Conservation (phyloP, 2,329 filamentous ascomycete species). For the Colletotrichum falcatum region DNA sequence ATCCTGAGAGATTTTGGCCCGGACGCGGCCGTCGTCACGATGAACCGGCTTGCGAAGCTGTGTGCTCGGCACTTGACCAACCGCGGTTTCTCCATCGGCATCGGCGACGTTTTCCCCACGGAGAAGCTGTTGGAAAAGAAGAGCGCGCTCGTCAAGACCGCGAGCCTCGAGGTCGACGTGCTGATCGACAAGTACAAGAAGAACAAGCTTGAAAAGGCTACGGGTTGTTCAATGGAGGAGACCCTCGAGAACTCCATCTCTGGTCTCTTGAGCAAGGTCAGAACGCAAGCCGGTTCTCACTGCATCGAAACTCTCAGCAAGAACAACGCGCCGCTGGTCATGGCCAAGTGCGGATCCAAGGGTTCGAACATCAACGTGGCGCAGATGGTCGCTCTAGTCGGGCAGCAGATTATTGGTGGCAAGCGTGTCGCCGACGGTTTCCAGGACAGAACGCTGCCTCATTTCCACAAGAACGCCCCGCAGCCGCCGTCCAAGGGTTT, state of each 20-base stretch:
- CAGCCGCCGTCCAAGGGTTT: constrained; percentile 97
- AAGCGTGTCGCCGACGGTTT: constrained; percentile 95
- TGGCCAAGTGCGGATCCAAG: constrained; percentile 98
- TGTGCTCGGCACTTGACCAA: constrained; percentile 91
- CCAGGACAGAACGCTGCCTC: constrained; percentile 92
- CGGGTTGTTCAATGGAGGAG: constrained; percentile 91
- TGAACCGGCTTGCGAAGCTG: constrained; percentile 93
- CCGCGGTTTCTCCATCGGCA: constrained; percentile 94
- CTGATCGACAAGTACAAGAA: constrained; percentile 84
- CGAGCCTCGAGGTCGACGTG: constrained; percentile 85
- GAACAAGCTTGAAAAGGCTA: constrained; percentile 84
- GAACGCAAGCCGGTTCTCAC: constrained; percentile 89
- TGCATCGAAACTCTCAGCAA: constrained; percentile 91
- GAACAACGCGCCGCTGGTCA: constrained; percentile 93
- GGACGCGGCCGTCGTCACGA: constrained; percentile 86
- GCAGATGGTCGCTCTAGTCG: constrained; percentile 97
- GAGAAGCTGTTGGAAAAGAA: constrained; percentile 78
- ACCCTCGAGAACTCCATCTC: constrained; percentile 93
- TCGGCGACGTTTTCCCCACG: constrained; percentile 92
- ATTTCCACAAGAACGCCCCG: constrained; percentile 93
- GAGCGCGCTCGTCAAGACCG: constrained; percentile 78
- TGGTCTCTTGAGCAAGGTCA: constrained; percentile 90
- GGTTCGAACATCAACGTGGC: constrained; percentile 98
- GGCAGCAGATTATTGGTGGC: constrained; percentile 96
- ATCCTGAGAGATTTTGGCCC: constrained; percentile 95